phyloP scores from a whole-genome alignment of 2,329 filamentous ascomycete species.

The Aspergillus amoenus region DNA sequence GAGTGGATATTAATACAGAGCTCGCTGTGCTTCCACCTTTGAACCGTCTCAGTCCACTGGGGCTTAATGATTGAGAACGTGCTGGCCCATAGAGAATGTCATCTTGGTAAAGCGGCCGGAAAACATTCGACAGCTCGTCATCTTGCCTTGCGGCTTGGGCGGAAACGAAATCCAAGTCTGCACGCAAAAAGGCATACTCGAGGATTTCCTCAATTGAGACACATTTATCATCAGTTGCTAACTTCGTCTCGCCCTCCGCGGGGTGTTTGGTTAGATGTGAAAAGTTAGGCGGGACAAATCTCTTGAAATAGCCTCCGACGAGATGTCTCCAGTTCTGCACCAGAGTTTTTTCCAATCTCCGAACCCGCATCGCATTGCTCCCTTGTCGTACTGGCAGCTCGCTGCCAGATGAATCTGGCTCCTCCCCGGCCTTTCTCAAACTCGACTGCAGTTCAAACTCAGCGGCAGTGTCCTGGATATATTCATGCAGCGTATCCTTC shows the following conservation, averaged over 20 bases:
- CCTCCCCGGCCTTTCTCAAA: slow-evolving; percentile 49
- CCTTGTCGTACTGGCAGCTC: slow-evolving; percentile 51
- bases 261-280: slow-evolving; percentile 42
- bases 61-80: slow-evolving; percentile 47
- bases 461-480: slow-evolving; percentile 77
- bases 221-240: slow-evolving; percentile 30
- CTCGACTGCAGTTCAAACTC: slow-evolving; percentile 78
- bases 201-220: slow-evolving; percentile 59
- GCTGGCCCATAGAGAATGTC: slow-evolving; percentile 73
- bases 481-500: slow-evolving; percentile 78
- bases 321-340: slow-evolving; percentile 76
- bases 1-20: slow-evolving; percentile 85
- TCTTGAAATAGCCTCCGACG: slow-evolving; percentile 90
- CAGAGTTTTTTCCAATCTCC: slow-evolving; percentile 68
- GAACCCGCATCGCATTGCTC: slow-evolving; percentile 60
- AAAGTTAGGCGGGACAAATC: slow-evolving; percentile 83
- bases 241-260: slow-evolving; percentile 25
- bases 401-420: slow-evolving; percentile 17
- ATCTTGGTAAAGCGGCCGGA: slow-evolving; percentile 78
- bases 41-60: slow-evolving; percentile 77
- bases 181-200: slow-evolving; percentile 88
- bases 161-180: slow-evolving; percentile 90
- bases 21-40: slow-evolving; percentile 93
- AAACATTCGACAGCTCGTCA: slow-evolving; percentile 67
- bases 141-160: slow-evolving; percentile 82